phyloP scores from a whole-genome alignment of 768 basidiomycete genomes.

The Porphyrellus cyaneotinctus region DNA sequence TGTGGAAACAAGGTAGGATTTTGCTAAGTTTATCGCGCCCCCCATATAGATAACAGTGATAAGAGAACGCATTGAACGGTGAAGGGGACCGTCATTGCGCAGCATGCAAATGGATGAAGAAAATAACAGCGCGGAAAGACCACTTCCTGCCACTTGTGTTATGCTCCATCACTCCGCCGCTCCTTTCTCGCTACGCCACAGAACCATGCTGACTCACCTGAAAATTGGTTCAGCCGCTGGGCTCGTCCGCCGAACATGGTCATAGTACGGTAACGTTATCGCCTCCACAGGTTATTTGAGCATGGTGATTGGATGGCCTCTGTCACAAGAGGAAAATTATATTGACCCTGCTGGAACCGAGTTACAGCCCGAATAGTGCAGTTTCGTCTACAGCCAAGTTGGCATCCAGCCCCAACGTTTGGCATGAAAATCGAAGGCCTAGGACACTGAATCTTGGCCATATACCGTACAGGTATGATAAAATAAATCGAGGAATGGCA shows the following conservation, averaged over 20 bases:
- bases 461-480: neutral
- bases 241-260: neutral
- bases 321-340: neutral
- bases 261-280: neutral
- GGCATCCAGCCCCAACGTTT: neutral
- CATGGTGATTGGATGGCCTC: neutral
- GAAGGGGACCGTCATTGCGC: neutral
- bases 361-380: neutral
- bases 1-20: neutral
- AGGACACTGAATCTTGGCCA: neutral
- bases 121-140: neutral
- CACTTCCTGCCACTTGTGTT: neutral
- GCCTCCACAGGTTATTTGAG: neutral
- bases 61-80: neutral
- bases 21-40: neutral
- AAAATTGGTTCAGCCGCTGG: slow-evolving; percentile 4
- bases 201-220: slow-evolving; percentile 11
- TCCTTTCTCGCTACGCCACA: slow-evolving; percentile 22
- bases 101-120: neutral
- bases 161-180: slow-evolving; percentile 2
- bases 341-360: neutral
- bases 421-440: neutral
- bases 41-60: neutral
- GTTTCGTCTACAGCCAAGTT: neutral
- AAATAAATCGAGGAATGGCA: neutral